These are phyloP conservation scores for Zhuliangozyma blackwelliae DNA, from an alignment of 1,139 yeast genomes.

Conservation along the genomic window DNA sequence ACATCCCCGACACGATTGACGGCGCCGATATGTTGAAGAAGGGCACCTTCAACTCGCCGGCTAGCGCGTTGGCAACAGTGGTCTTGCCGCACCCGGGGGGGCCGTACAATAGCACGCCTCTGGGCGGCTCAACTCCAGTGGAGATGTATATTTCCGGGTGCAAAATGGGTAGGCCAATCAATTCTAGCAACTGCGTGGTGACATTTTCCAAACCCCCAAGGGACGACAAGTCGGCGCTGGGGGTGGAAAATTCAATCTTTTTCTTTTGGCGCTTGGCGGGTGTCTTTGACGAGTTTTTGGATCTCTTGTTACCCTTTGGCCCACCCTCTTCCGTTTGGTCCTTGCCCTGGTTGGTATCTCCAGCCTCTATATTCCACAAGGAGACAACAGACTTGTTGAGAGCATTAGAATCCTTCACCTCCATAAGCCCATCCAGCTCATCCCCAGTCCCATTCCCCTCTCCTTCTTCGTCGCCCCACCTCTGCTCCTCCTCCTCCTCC, in stretches of 20 bases:
- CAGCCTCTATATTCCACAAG: constrained; percentile 73
- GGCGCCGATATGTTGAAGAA: constrained; percentile 92
- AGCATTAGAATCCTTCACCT: constrained; percentile 53
- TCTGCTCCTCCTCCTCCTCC: constrained; percentile 33
- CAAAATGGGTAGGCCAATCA: constrained; percentile 83
- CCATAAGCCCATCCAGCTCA: constrained; percentile 47
- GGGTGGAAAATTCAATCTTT: constrained; percentile 62
- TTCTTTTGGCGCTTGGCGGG: constrained; percentile 38
- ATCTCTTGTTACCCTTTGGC: constrained; percentile 23
- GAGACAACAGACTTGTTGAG: constrained; percentile 75
- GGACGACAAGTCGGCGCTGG: constrained; percentile 60
- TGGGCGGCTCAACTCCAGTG: constrained; percentile 95
- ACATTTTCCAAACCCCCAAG: constrained; percentile 89
- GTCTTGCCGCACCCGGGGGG: constrained; percentile 99
- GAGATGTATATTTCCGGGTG: constrained; percentile 88
- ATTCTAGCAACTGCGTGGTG: constrained; percentile 79
- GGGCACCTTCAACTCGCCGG: constrained; percentile 92
- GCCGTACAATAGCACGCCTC: constrained; percentile 92
- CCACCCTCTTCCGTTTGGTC: constrained; percentile 4
- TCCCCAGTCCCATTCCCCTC: not conserved
- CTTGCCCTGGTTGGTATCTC: constrained; percentile 10
- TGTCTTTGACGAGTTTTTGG: constrained; percentile 24
- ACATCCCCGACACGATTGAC: constrained; percentile 97
- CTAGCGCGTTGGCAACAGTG: constrained; percentile 90
- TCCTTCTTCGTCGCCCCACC: constrained; percentile 34